A percentile compares a stretch with the other conserved stretches of the same genome.
phyloP scores from a whole-genome alignment of 2,329 filamentous ascomycete genomes.

The Blastomyces gilchristii region DNA sequence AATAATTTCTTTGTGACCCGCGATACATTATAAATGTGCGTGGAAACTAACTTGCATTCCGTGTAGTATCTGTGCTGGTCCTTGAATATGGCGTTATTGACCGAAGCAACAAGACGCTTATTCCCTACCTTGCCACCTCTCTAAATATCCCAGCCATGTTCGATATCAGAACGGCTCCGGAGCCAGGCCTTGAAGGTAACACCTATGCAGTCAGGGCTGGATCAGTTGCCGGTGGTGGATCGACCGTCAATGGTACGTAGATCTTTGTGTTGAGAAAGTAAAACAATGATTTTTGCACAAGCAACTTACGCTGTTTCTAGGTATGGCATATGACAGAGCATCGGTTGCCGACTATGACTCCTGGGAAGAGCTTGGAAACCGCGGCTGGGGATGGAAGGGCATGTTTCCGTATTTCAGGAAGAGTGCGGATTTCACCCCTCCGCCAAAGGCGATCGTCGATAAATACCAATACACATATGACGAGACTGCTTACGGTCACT shows the following conservation, averaged over 20 bases:
- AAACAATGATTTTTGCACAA: not conserved
- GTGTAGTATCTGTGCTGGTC: conserved; percentile 15
- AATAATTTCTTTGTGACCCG: not conserved
- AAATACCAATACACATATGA: conserved; percentile 34
- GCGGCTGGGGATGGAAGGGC: conserved; percentile 33
- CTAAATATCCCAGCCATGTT: conserved; percentile 20
- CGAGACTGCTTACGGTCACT: conserved; percentile 32
- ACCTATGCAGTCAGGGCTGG: conserved; percentile 24
- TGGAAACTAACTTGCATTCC: not conserved
- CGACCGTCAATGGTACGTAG: conserved; percentile 32
- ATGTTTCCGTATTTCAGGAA: conserved; percentile 41
- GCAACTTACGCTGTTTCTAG: not conserved
- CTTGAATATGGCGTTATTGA: conserved; percentile 18
- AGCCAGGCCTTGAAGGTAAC: conserved; percentile 21
- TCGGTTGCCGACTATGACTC: conserved; percentile 30
- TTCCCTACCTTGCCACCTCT: conserved; percentile 12
- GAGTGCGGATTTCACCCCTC: conserved; percentile 34
- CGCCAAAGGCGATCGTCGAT: conserved; percentile 25
- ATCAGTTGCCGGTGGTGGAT: conserved; percentile 32
- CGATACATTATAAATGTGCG: not conserved
- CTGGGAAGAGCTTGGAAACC: conserved; percentile 35
- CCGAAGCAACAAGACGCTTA: conserved; percentile 13
- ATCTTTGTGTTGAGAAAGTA: not conserved
- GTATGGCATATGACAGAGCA: conserved; percentile 15
- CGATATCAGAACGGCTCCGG: conserved; percentile 25